Percentiles rank a stretch among this genome's conserved stretches.
Evolutionary conservation across 2,329 filamentous ascomycete species (phyloP).

Genomic region (Aphanocladium album): DNA sequence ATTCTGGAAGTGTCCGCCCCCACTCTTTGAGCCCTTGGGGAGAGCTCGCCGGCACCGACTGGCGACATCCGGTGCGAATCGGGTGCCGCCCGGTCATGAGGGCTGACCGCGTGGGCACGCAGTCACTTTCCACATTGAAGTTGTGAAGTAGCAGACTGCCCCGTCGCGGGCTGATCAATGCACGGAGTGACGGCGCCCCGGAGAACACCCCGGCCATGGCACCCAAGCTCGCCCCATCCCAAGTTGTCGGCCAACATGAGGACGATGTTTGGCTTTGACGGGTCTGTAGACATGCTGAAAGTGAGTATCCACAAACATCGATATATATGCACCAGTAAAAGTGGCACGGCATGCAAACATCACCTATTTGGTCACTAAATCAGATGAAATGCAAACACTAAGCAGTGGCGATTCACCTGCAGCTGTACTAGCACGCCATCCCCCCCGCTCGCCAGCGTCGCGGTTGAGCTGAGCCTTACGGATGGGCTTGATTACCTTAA

Average conservation of each 20-base stretch:
- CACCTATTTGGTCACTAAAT: no score
- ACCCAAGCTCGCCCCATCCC: slow-evolving; percentile 32
- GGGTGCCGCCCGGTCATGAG: slow-evolving; percentile 32
- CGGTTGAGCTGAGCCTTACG: no score
- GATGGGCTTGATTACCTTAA: no score
- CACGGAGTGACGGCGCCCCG: slow-evolving; percentile 29
- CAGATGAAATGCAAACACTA: no score
- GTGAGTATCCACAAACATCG: no score
- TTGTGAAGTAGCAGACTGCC: slow-evolving; percentile 30
- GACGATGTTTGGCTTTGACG: slow-evolving; percentile 25
- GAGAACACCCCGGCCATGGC: slow-evolving; percentile 28
- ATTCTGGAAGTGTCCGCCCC: slow-evolving; percentile 28
- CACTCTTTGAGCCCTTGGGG: slow-evolving; percentile 28
- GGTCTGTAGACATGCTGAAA: no score
- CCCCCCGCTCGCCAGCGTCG: no score
- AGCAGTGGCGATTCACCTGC: no score
- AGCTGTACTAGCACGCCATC: no score
- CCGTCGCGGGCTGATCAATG: slow-evolving; percentile 27
- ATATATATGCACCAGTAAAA: no score
- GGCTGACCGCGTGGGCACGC: slow-evolving; percentile 29
- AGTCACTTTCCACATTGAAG: slow-evolving; percentile 34
- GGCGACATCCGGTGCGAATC: slow-evolving; percentile 29
- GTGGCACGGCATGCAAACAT: no score
- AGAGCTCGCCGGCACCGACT: slow-evolving; percentile 29
- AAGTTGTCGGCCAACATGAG: slow-evolving; percentile 32